Evolutionary conservation across 768 basidiomycete genomes (phyloP).

Genomic region (Tricholoma sp.): DNA sequence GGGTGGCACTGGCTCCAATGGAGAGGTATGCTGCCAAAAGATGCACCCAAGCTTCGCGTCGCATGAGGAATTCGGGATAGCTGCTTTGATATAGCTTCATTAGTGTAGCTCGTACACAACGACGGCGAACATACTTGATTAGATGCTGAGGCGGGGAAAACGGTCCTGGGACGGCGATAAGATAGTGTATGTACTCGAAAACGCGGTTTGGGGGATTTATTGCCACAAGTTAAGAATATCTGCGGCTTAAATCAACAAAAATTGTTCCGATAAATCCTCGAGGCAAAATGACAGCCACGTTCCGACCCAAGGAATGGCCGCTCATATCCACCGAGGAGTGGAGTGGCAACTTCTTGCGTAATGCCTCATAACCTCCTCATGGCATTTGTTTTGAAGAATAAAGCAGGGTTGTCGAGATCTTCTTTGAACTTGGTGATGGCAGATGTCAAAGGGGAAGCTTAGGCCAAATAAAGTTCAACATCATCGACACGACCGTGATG

Average conservation of each 20-base stretch:
- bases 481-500: constrained; percentile 37
- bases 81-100: background rate
- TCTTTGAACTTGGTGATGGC: too few species aligned
- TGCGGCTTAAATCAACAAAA: background rate
- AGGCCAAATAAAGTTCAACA: background rate
- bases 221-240: too few species aligned
- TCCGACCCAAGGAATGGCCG: too few species aligned
- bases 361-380: background rate
- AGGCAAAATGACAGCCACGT: background rate
- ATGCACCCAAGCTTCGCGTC: background rate
- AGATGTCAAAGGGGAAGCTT: background rate
- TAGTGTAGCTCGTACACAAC: background rate
- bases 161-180: background rate
- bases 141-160: background rate
- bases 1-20: background rate
- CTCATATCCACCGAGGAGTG: too few species aligned
- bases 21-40: background rate
- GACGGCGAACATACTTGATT: background rate
- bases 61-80: background rate
- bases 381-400: background rate
- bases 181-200: background rate
- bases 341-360: too few species aligned
- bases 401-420: background rate
- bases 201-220: background rate
- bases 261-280: background rate